A percentile compares a stretch with the other conserved stretches of the same genome.
Evolutionary conservation across 306 rosid genomes (phyloP).

Genomic region (Lathyrus aphaca): DNA sequence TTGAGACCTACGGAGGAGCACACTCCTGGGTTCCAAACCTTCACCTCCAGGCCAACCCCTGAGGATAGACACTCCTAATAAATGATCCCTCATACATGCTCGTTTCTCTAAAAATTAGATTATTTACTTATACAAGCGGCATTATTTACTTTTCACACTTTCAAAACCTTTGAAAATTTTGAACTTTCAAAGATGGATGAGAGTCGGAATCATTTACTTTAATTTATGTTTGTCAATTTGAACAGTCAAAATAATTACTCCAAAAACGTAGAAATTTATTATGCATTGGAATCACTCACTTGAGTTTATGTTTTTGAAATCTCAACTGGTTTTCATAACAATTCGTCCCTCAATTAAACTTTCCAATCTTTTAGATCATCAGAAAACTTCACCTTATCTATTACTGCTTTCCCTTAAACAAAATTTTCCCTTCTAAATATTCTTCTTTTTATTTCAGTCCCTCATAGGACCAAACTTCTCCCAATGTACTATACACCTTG

Average conservation of each 20-base stretch:
- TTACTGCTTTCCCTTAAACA: not conserved
- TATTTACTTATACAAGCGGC: not conserved
- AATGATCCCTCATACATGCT: not conserved
- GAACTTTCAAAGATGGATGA: slow-evolving; percentile 1
- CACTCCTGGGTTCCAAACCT: too few species aligned
- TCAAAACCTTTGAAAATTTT: not conserved
- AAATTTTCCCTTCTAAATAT: not conserved
- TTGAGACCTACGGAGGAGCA: too few species aligned
- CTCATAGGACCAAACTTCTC: not conserved
- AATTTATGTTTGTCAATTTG: not conserved
- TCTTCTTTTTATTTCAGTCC: not conserved
- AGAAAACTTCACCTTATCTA: not conserved
- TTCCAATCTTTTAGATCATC: too few species aligned
- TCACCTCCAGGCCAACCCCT: too few species aligned
- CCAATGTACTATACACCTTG: not conserved
- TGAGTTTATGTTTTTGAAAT: too few species aligned
- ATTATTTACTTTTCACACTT: not conserved
- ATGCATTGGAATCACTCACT: too few species aligned
- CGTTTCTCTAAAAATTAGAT: not conserved
- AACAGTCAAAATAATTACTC: too few species aligned
- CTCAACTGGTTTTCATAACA: too few species aligned
- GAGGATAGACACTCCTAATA: not conserved
- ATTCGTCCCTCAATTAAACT: too few species aligned
- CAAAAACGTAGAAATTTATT: too few species aligned
- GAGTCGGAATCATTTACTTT: not conserved